Evolutionary conservation across 2,329 filamentous ascomycete genomes (phyloP).

Genomic region (Pseudopithomyces maydicus): DNA sequence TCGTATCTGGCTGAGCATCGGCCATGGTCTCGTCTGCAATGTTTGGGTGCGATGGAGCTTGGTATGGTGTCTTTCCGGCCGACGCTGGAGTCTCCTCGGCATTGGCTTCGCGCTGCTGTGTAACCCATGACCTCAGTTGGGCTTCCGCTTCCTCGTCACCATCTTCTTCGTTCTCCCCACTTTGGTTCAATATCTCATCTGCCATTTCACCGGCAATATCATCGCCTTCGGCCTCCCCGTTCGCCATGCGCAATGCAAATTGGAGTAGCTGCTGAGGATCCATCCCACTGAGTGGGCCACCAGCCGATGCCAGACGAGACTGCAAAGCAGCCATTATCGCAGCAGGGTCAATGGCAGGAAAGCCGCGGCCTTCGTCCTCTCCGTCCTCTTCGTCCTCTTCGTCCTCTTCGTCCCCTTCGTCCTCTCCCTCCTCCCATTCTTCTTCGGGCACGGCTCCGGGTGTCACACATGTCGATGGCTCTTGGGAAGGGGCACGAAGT

Average conservation of each 20-base stretch:
- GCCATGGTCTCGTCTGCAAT: constrained; percentile 10
- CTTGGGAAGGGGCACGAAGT: constrained; percentile 6
- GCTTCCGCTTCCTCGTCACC: constrained; percentile 37
- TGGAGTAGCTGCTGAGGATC: constrained; percentile 50
- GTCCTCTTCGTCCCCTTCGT: constrained; percentile 7
- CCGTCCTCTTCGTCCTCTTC: constrained; percentile 22
- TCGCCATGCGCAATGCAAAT: constrained; percentile 52
- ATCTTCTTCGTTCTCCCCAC: constrained; percentile 37
- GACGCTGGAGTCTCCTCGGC: constrained; percentile 13
- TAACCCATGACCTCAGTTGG: constrained; percentile 38
- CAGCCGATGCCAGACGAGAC: constrained; percentile 38
- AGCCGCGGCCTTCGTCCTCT: constrained; percentile 16
- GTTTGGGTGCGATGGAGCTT: constrained; percentile 21
- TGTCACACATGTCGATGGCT: constrained; percentile 18
- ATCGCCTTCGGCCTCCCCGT: constrained; percentile 46
- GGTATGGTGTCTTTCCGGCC: constrained; percentile 18
- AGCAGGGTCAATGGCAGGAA: constrained; percentile 41
- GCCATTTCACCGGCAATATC: constrained; percentile 51
- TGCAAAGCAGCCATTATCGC: constrained; percentile 45
- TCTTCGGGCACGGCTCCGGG: neutral
- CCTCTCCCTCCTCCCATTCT: constrained; percentile 12
- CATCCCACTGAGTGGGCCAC: constrained; percentile 44
- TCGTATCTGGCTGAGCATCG: neutral
- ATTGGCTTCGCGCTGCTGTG: constrained; percentile 33
- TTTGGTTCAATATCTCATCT: constrained; percentile 47